These are phyloP conservation scores for Vaccinium myrtillus DNA, from an alignment of 148 eudicot genomes.

Conservation along the genomic window DNA sequence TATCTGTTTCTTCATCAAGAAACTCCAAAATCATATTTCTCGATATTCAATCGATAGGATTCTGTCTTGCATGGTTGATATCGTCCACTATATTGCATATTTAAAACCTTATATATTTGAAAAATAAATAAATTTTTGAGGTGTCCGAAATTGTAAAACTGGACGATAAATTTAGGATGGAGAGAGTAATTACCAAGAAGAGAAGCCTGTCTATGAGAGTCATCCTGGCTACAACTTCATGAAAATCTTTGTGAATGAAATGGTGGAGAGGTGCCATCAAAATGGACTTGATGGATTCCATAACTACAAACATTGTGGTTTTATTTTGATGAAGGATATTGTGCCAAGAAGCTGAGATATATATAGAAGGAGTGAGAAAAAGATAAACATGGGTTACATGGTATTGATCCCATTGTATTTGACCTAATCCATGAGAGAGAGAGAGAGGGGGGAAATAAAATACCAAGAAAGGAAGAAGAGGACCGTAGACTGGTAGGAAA, in stretches of 20 bases:
- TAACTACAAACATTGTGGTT: not conserved
- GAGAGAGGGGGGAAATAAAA: not conserved
- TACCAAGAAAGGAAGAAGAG: not conserved
- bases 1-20: no score
- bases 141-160: no score
- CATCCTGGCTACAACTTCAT: constrained; percentile 28
- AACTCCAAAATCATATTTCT: not conserved
- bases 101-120: no score
- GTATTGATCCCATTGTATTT: not conserved
- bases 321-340: not conserved
- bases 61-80: no score
- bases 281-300: constrained; percentile 14
- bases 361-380: not conserved
- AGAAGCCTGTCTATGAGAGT: constrained; percentile 27
- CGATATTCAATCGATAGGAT: not conserved
- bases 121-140: no score
- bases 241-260: constrained; percentile 34
- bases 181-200: constrained; percentile 26
- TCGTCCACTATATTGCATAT: no score
- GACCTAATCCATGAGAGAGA: not conserved
- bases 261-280: constrained; percentile 12
- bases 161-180: no score
- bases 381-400: not conserved
- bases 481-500: not conserved
- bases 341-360: not conserved